Base-by-base conservation (phyloP, 225 moss, liverwort and hornwort species). In the Neckera pumila region DNA sequence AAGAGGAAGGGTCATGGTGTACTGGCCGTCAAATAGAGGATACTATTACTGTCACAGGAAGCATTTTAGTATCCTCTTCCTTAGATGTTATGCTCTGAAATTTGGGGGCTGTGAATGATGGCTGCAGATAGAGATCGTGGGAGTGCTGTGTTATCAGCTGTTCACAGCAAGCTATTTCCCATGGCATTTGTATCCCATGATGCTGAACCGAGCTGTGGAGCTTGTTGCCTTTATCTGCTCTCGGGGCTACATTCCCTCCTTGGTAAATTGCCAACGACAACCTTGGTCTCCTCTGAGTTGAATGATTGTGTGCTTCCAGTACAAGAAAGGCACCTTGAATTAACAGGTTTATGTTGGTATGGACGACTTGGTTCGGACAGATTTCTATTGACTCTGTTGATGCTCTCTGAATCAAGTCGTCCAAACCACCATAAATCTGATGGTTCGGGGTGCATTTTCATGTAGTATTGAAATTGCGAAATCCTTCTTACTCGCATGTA, bases 111-210 rank as follows among this genome's bases (percentile, higher is more conserved):
- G 65, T 33, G 11, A 61, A 38, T 84, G 66, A 62, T 78, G 71
- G 14, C n/a, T 87, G 91, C 93, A 94, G 94, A 93, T 94, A 42
- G 94, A 94, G 87, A 93, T 93, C 58, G 94, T 94, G 69, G 94
- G 93, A 82, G 94, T 94, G 86, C 74, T 94, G 63, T 93, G 94
- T 80, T 94, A 94, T 65, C 94, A 94, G 80, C 86, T 94, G 22
- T 94, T 94, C 85, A 94, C 94, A 23, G 94, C 94, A 13, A 94
- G 93, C 84, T 94, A 94, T 73, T 94, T 94, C 85, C 94, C 94
- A 10, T 94, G 94, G 94, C 94, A 94, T 79, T 65, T 94, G 51
- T 94, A 94, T 77, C 94, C 94, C 69, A 94, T 94, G 94, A 94
- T 94, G 94, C 93, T 94, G 53, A 94, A 94, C 83, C 89, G 94